Percentiles rank a stretch among this genome's conserved stretches.
Conservation (phyloP, 2,329 filamentous ascomycete species). For the Nakataea oryzae region DNA sequence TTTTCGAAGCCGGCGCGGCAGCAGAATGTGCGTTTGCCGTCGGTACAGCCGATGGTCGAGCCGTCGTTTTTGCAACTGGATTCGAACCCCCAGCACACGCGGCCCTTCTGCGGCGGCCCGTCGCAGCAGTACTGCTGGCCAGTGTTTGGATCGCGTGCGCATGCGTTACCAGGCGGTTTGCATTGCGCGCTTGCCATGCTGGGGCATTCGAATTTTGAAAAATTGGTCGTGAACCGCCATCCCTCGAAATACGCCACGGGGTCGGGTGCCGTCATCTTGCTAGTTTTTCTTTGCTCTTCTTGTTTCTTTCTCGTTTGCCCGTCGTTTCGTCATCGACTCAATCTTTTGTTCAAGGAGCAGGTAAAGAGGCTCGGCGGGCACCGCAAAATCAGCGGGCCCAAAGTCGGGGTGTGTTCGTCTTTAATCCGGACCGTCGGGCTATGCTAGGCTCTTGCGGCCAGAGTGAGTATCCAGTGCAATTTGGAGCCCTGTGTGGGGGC, state of each 20-base stretch:
- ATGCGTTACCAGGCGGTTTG: constrained; percentile 8
- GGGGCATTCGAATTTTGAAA: constrained; percentile 7
- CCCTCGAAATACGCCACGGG: constrained; percentile 6
- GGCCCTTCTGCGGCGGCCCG: not conserved
- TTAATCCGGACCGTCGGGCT: not conserved
- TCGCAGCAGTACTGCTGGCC: constrained; percentile 11
- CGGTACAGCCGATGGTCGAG: constrained; percentile 10
- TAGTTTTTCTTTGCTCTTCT: not conserved
- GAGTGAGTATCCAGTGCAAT: not conserved
- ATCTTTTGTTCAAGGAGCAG: not conserved
- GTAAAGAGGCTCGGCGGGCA: not conserved
- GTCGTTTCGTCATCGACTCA: not conserved
- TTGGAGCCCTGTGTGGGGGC: not conserved
- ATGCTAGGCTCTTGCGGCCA: not conserved
- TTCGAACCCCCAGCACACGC: constrained; percentile 9
- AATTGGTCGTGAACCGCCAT: constrained; percentile 10
- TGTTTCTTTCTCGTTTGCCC: not conserved
- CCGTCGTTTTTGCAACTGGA: constrained; percentile 8
- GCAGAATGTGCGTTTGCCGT: constrained; percentile 7
- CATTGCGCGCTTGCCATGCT: constrained; percentile 5
- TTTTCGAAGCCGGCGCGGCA: constrained; percentile 6
- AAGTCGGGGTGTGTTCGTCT: no score
- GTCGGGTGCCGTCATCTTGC: not conserved
- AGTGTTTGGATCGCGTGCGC: constrained; percentile 10
- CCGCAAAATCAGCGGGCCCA: not conserved